Conservation (phyloP, 192 early-diverging fungal genomes). For the Oehlia diaphana region DNA sequence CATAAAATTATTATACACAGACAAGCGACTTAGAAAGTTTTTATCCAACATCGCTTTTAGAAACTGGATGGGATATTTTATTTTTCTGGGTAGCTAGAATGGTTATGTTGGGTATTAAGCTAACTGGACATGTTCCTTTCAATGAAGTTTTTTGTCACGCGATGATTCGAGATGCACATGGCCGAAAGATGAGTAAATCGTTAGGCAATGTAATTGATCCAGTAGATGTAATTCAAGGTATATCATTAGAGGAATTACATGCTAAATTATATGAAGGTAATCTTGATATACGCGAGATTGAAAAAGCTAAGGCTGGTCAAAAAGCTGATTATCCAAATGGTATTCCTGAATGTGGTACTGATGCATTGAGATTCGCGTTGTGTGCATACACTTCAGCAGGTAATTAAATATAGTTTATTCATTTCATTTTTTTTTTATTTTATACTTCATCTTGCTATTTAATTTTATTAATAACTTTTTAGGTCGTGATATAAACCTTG, state of each 20-base stretch:
- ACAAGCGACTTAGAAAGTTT: constrained; percentile 82
- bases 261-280: constrained; percentile 80
- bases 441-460: not conserved
- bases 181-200: constrained; percentile 97
- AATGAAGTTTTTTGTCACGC: constrained; percentile 95
- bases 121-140: constrained; percentile 96
- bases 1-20: constrained; percentile 25
- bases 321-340: constrained; percentile 91
- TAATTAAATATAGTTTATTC: not conserved
- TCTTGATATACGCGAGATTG: constrained; percentile 86
- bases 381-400: constrained; percentile 69
- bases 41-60: constrained; percentile 90
- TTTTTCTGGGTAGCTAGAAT: constrained; percentile 99
- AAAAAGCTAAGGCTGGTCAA: constrained; percentile 85
- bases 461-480: not conserved
- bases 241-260: constrained; percentile 76
- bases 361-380: constrained; percentile 86
- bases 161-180: constrained; percentile 97
- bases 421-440: not conserved
- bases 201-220: constrained; percentile 99
- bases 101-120: constrained; percentile 97
- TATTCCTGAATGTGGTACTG: constrained; percentile 97
- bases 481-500: constrained; percentile 90
- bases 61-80: constrained; percentile 98
- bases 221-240: constrained; percentile 94